phyloP scores from a whole-genome alignment of 2,329 filamentous ascomycete genomes.

The Phaeosphaeria sp. region DNA sequence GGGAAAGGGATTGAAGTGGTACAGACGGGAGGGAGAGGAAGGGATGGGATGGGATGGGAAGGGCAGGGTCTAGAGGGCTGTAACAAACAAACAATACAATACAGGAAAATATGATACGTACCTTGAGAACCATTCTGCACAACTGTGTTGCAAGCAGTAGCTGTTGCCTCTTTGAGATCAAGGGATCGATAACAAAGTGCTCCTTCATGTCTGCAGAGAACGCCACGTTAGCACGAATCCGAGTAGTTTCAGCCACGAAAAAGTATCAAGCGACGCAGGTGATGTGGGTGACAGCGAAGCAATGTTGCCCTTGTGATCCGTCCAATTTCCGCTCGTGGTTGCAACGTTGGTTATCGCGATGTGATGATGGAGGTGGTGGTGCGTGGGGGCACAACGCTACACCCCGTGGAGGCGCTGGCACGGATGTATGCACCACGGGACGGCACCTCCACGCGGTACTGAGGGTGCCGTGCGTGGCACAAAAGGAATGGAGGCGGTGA shows the following conservation, averaged over 20 bases:
- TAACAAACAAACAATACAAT: slow-evolving; percentile 20
- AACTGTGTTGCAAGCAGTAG: slow-evolving; percentile 94
- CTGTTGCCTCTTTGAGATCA: slow-evolving; percentile 98
- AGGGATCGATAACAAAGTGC: slow-evolving; percentile 95
- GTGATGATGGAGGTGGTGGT: slow-evolving; percentile 1
- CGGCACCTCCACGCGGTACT: slow-evolving; percentile 22
- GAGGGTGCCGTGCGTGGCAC: slow-evolving; percentile 4
- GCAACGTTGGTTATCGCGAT: slow-evolving; percentile 15
- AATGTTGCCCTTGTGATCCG: slow-evolving; percentile 14
- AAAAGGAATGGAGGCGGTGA: background rate
- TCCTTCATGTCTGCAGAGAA: slow-evolving; percentile 81
- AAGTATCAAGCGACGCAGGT: slow-evolving; percentile 9
- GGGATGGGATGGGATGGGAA: background rate
- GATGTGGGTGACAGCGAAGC: slow-evolving; percentile 13
- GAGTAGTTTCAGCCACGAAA: slow-evolving; percentile 11
- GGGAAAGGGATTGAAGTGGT: slow-evolving; percentile 11
- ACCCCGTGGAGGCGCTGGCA: slow-evolving; percentile 27
- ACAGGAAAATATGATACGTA: slow-evolving; percentile 53
- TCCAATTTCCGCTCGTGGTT: slow-evolving; percentile 15
- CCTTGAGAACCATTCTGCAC: slow-evolving; percentile 78
- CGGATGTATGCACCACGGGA: slow-evolving; percentile 24
- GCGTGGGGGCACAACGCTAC: slow-evolving; percentile 29
- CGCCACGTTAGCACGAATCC: slow-evolving; percentile 33
- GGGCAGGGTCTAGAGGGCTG: slow-evolving; percentile 10
- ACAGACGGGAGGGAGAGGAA: slow-evolving; percentile 10